phyloP scores from a whole-genome alignment of 805 yeast species.

The Schwanniomyces sp. region DNA sequence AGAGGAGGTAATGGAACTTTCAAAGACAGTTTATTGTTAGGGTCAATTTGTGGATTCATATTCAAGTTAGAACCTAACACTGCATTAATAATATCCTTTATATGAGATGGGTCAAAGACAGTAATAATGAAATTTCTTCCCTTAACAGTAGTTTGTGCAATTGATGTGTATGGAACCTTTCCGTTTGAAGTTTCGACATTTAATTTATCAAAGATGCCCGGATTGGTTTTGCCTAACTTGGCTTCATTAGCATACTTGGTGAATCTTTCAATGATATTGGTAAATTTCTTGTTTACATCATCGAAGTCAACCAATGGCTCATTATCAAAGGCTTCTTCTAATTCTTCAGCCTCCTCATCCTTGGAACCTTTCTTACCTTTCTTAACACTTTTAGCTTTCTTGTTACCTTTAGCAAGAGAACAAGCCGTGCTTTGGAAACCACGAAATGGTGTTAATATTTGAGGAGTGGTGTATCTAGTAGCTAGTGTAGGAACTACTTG shows the following conservation, averaged over 20 bases:
- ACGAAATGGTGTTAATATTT: conserved; percentile 1
- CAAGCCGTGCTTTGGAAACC: conserved; percentile 6
- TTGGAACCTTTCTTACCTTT: conserved; percentile 11
- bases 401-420: conserved; percentile 9
- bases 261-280: conserved; percentile 50
- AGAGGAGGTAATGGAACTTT: conserved; percentile 74
- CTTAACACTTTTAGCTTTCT: conserved; percentile 6
- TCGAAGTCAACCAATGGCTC: conserved; percentile 29
- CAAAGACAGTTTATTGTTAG: conserved; percentile 69
- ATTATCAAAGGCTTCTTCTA: conserved; percentile 5
- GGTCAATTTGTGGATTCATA: conserved; percentile 77
- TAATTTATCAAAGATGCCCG: conserved; percentile 63
- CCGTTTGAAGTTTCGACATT: conserved; percentile 49
- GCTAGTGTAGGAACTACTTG: not conserved
- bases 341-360: conserved; percentile 11
- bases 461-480: not conserved
- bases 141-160: conserved; percentile 71
- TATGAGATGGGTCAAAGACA: conserved; percentile 79
- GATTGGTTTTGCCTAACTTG: conserved; percentile 69
- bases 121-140: conserved; percentile 76
- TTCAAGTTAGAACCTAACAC: conserved; percentile 68
- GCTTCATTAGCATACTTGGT: conserved; percentile 58
- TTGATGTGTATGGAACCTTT: conserved; percentile 49
- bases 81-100: conserved; percentile 67
- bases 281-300: conserved; percentile 44